Conservation (phyloP, 2,329 filamentous ascomycete genomes). For the Lasiodiplodia sp. region DNA sequence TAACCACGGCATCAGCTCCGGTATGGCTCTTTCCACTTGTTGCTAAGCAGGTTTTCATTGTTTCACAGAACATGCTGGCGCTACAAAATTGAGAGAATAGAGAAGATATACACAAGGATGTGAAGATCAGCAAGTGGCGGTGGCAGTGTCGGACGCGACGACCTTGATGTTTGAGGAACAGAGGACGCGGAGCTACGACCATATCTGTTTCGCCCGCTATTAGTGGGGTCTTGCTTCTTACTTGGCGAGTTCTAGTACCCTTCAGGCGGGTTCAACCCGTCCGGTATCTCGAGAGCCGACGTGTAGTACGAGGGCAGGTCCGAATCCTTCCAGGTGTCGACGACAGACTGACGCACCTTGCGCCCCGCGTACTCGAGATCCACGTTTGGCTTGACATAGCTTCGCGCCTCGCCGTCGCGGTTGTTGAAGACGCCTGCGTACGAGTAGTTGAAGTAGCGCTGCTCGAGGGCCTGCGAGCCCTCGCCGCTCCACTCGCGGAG, state of each 20-base stretch:
- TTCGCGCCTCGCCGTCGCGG: conserved; percentile 35
- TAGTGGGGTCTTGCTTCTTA: background rate
- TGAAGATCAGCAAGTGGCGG: background rate
- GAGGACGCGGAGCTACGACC: background rate
- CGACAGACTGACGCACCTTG: conserved; percentile 38
- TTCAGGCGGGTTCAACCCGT: conserved; percentile 43
- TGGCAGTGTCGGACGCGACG: background rate
- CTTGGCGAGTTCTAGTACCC: conserved; percentile 31
- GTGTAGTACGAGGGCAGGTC: conserved; percentile 40
- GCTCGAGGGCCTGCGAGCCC: conserved; percentile 36
- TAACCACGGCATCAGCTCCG: too few species aligned
- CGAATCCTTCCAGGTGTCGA: conserved; percentile 38
- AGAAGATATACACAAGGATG: background rate
- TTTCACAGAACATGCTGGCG: background rate
- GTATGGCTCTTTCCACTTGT: too few species aligned
- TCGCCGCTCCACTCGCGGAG: conserved; percentile 34
- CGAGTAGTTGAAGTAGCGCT: conserved; percentile 44
- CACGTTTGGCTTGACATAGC: conserved; percentile 42
- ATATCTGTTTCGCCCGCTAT: conserved; percentile 5
- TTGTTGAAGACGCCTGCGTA: conserved; percentile 44
- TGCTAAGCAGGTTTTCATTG: background rate
- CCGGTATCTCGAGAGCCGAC: conserved; percentile 42
- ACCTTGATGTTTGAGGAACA: background rate
- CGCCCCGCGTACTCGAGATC: conserved; percentile 39
- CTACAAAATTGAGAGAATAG: background rate